Evolutionary conservation across 192 early-diverging fungal species (phyloP).

Genomic region (Coemansia sp.): DNA sequence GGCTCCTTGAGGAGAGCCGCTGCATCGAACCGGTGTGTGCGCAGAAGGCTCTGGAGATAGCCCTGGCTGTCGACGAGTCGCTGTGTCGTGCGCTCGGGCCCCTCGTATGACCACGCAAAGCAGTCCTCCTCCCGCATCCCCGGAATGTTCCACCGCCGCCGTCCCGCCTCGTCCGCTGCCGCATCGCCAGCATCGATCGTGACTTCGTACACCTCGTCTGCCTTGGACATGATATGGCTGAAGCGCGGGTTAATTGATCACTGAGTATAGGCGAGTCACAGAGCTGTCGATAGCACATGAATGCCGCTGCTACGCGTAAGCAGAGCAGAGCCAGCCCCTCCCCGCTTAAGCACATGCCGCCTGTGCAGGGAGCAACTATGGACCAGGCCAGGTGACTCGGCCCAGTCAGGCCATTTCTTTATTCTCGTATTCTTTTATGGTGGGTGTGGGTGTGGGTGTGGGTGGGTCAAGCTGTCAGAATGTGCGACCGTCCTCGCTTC

Average conservation of each 20-base stretch:
- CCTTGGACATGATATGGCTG: background rate
- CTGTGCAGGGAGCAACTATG: background rate
- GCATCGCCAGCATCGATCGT: too few species aligned
- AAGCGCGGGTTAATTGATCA: background rate
- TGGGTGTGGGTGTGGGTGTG: background rate
- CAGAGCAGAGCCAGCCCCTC: background rate
- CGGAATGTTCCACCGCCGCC: constrained; percentile 21
- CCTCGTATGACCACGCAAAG: constrained; percentile 31
- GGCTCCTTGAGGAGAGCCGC: constrained; percentile 62
- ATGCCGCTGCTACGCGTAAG: background rate
- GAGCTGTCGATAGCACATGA: too few species aligned
- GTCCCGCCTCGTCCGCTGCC: too few species aligned
- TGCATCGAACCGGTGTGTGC: constrained; percentile 60
- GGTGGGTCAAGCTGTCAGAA: constrained; percentile 35
- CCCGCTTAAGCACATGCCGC: background rate
- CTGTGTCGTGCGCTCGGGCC: too few species aligned
- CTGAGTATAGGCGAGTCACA: too few species aligned
- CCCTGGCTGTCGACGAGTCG: constrained; percentile 63
- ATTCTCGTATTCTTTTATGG: background rate
- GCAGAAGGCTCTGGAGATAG: constrained; percentile 73
- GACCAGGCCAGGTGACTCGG: too few species aligned
- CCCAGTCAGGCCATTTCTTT: too few species aligned
- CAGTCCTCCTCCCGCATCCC: constrained; percentile 38
- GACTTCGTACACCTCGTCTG: too few species aligned
- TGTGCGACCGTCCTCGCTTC: constrained; percentile 49